Evolutionary conservation across 345 rosid genomes (phyloP).

Genomic region (Streptanthus diversifolius): DNA sequence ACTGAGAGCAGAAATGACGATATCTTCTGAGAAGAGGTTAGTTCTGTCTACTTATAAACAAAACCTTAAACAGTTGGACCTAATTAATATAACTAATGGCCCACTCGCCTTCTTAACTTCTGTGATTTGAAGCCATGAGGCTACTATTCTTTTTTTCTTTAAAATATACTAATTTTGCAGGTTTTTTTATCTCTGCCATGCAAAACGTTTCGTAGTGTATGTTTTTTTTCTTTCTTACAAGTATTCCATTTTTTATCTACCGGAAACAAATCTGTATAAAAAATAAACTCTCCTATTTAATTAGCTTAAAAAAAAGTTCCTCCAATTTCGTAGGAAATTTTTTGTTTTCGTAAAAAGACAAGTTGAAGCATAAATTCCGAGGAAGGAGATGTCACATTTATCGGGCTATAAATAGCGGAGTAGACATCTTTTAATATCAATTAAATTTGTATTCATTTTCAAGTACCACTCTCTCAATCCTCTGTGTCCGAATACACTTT

Average conservation of each 20-base stretch:
- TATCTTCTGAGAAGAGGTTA: no score
- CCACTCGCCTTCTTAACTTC: not conserved
- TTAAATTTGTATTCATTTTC: not conserved
- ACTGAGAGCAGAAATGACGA: not conserved
- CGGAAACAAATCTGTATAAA: not conserved
- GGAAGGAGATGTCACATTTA: not conserved
- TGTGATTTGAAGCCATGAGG: no score
- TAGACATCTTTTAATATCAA: slow-evolving; percentile 8
- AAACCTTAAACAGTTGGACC: not conserved
- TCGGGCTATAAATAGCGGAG: slow-evolving; percentile 13
- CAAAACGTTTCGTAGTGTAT: not conserved
- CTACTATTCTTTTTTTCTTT: not conserved
- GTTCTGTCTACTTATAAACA: not conserved
- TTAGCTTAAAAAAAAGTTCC: not conserved
- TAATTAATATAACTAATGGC: not conserved
- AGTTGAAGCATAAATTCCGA: not conserved
- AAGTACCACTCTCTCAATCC: slow-evolving; percentile 1
- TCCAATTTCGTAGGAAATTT: not conserved
- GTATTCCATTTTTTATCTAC: not conserved
- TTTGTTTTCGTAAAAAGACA: not conserved
- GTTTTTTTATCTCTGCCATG: not conserved
- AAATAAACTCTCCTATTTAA: not conserved
- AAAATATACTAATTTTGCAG: not conserved
- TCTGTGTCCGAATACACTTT: not conserved
- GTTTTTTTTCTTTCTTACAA: not conserved